phyloP scores from a whole-genome alignment of 495 filamentous ascomycete genomes.

The Trypethelium eluteriae region DNA sequence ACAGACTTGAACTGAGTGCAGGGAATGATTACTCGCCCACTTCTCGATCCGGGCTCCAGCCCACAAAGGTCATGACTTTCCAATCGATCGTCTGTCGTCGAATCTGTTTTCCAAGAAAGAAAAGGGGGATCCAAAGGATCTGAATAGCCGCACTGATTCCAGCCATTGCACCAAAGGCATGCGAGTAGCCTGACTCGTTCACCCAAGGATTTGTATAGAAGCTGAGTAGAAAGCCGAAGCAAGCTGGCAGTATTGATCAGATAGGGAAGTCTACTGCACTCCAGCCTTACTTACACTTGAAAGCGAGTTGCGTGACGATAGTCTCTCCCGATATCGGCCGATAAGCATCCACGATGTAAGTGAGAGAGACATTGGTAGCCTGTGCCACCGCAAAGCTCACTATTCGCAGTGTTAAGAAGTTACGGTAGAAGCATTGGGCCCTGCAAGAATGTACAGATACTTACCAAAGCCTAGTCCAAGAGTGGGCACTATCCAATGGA shows the following conservation, averaged over 20 bases:
- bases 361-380: constrained; percentile 45
- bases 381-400: constrained; percentile 47
- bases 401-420: not conserved
- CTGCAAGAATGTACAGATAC: constrained; percentile 18
- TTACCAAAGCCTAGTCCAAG: constrained; percentile 38
- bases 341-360: constrained; percentile 51
- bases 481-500: constrained; percentile 51
- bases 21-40: constrained; percentile 11
- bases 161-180: constrained; percentile 49
- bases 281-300: constrained; percentile 38
- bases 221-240: constrained; percentile 51
- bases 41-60: constrained; percentile 15
- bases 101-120: constrained; percentile 44
- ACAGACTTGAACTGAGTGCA: no score
- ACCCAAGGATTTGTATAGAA: constrained; percentile 56
- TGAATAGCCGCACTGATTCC: constrained; percentile 28
- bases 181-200: constrained; percentile 42
- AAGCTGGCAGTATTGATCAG: constrained; percentile 24
- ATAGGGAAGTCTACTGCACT: not conserved
- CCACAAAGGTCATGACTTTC: constrained; percentile 31
- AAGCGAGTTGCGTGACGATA: constrained; percentile 45
- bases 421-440: no score
- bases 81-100: constrained; percentile 42
- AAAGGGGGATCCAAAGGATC: constrained; percentile 43
- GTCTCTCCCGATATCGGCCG: constrained; percentile 48